These are phyloP conservation scores for Botryosphaeria agaves DNA, from an alignment of 2,329 filamentous ascomycete genomes.

Conservation along the genomic window DNA sequence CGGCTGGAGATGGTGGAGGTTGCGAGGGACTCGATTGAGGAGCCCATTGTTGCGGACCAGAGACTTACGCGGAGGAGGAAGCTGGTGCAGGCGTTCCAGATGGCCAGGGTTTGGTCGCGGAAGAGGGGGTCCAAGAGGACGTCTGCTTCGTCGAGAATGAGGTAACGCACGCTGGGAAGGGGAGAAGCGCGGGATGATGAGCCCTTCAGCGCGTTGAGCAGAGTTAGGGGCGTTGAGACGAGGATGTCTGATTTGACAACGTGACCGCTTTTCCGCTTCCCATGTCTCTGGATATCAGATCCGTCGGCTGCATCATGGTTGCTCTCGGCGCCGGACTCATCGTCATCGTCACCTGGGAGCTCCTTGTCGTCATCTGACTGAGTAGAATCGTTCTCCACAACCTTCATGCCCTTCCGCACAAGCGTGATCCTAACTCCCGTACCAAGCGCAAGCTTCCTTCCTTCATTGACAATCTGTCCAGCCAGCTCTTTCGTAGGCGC, in stretches of 20 bases:
- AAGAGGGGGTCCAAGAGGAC: slow-evolving; percentile 86
- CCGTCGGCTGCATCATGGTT: slow-evolving; percentile 21
- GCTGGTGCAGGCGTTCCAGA: slow-evolving; percentile 67
- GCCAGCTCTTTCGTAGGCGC: slow-evolving; percentile 34
- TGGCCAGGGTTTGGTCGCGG: slow-evolving; percentile 65
- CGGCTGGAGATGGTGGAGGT: slow-evolving; percentile 41
- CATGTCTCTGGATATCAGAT: slow-evolving; percentile 13
- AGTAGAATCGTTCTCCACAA: slow-evolving; percentile 22
- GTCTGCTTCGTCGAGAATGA: slow-evolving; percentile 88
- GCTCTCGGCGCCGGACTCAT: slow-evolving; percentile 13
- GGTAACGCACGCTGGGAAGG: slow-evolving; percentile 49
- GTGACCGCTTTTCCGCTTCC: slow-evolving; percentile 21
- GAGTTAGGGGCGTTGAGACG: slow-evolving; percentile 60
- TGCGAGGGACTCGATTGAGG: slow-evolving; percentile 69
- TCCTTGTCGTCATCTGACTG: slow-evolving; percentile 17
- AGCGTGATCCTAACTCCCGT: slow-evolving; percentile 65
- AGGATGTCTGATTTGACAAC: slow-evolving; percentile 60
- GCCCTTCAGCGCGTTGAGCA: slow-evolving; percentile 54
- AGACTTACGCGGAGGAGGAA: slow-evolving; percentile 56
- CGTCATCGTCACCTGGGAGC: slow-evolving; percentile 19
- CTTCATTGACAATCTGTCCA: slow-evolving; percentile 44
- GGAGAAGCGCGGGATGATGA: slow-evolving; percentile 26
- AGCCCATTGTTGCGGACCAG: slow-evolving; percentile 96
- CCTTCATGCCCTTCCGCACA: slow-evolving; percentile 71
- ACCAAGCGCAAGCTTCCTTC: slow-evolving; percentile 58